Evolutionary conservation across 2,329 filamentous ascomycete genomes (phyloP).

Genomic region (Didymellaceae sp.): DNA sequence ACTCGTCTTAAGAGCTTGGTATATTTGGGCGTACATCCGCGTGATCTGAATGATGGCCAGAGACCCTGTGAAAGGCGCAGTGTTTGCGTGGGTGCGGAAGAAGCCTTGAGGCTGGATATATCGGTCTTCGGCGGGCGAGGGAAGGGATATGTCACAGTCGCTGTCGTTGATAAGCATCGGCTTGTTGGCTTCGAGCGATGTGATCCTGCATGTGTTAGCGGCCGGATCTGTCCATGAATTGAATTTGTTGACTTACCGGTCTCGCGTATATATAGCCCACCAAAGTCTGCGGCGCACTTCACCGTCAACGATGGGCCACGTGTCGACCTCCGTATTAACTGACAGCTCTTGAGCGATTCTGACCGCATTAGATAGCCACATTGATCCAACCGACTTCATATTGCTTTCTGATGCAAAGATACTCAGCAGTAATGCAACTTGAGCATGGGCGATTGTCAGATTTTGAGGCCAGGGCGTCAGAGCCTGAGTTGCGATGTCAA

Average conservation of each 20-base stretch:
- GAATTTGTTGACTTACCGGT: constrained; percentile 63
- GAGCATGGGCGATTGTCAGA: constrained; percentile 75
- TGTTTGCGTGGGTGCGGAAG: constrained; percentile 45
- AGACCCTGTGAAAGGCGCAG: constrained; percentile 68
- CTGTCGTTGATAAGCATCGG: constrained; percentile 84
- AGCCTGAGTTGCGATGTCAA: constrained; percentile 72
- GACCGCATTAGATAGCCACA: constrained; percentile 82
- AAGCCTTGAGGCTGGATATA: constrained; percentile 66
- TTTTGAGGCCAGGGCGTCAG: constrained; percentile 85
- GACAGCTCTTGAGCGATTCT: constrained; percentile 83
- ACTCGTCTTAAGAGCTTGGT: constrained; percentile 70
- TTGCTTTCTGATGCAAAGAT: constrained; percentile 88
- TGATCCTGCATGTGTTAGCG: constrained; percentile 56
- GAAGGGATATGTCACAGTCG: constrained; percentile 85
- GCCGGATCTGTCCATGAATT: too few species aligned
- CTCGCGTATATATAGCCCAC: constrained; percentile 93
- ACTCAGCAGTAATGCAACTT: constrained; percentile 74
- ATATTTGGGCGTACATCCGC: constrained; percentile 75
- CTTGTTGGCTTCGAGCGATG: constrained; percentile 80
- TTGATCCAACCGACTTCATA: constrained; percentile 82
- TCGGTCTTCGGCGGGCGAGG: constrained; percentile 81
- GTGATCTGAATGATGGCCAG: constrained; percentile 82
- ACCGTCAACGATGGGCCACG: constrained; percentile 76
- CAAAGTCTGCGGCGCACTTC: constrained; percentile 89
- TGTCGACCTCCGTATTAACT: constrained; percentile 75